Conservation (phyloP, 108 stramenopile genomes). For the Discostella stelligeroides region DNA sequence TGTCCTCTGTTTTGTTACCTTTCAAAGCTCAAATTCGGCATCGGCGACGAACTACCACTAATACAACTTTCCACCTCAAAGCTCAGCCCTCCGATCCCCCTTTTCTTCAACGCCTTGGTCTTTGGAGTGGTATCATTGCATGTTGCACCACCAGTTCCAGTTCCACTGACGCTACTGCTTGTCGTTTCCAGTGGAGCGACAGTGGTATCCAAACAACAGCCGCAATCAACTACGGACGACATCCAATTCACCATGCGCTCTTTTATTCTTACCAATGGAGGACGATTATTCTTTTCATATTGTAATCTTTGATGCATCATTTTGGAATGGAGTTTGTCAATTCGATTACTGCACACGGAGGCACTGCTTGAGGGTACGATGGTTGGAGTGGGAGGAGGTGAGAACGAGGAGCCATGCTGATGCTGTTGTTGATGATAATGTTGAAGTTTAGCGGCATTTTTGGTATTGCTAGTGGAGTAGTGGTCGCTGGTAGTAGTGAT, state of each 20-base stretch:
- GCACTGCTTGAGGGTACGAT: background rate
- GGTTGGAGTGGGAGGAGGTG: background rate
- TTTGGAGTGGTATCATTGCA: too few relatives aligned
- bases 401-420: background rate
- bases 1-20: too few relatives aligned
- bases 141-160: too few relatives aligned
- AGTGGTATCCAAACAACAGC: conserved; percentile 37
- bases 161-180: background rate
- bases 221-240: conserved; percentile 45
- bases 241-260: conserved; percentile 31
- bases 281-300: conserved; percentile 25
- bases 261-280: conserved; percentile 24
- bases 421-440: background rate
- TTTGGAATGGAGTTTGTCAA: conserved; percentile 43
- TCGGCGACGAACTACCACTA: background rate
- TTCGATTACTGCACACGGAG: conserved; percentile 10
- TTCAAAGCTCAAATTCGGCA: conserved; percentile 29
- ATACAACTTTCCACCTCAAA: conserved; percentile 33
- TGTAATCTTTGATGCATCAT: conserved; percentile 33
- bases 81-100: conserved; percentile 34
- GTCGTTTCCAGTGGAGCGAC: conserved; percentile 13
- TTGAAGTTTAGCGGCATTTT: too few relatives aligned
- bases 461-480: background rate
- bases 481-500: too few relatives aligned
- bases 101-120: conserved; percentile 14